These are phyloP conservation scores for Naganishia randhawae DNA, from an alignment of 768 basidiomycete genomes.

Conservation along the genomic window DNA sequence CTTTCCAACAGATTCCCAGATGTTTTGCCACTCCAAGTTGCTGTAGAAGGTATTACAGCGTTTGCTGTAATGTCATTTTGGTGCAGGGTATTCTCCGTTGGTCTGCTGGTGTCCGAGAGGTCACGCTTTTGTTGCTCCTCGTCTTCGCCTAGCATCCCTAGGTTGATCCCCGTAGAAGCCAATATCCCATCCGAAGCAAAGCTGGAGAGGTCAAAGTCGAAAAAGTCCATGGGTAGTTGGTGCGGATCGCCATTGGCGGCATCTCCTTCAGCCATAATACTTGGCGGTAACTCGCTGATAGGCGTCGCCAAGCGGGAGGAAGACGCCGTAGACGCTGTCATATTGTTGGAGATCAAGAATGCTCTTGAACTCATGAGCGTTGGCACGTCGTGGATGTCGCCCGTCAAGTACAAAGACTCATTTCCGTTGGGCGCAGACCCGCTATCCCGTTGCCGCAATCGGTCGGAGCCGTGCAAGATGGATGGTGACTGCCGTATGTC, in stretches of 20 bases:
- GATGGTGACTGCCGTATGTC: neutral
- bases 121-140: neutral
- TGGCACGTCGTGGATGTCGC: neutral
- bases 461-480: neutral
- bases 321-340: constrained; percentile 4
- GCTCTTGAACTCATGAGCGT: neutral
- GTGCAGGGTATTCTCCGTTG: neutral
- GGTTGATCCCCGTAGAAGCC: constrained; percentile 6
- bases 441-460: neutral
- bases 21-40: neutral
- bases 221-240: constrained; percentile 15
- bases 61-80: neutral
- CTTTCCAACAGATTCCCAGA: neutral
- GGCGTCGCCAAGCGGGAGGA: neutral
- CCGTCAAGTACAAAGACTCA: neutral
- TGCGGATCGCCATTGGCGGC: neutral
- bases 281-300: constrained; percentile 14
- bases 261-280: neutral
- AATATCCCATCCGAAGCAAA: constrained; percentile 1
- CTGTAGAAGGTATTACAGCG: neutral
- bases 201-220: constrained; percentile 19
- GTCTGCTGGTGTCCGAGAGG: neutral
- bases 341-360: constrained; percentile 16
- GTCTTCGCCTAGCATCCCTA: neutral
- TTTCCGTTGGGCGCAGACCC: neutral